Evolutionary conservation across 2,329 filamentous ascomycete genomes (phyloP), one percentile per base, ranked within the genome.

Genomic region (Tolypocladium tropicale): DNA sequence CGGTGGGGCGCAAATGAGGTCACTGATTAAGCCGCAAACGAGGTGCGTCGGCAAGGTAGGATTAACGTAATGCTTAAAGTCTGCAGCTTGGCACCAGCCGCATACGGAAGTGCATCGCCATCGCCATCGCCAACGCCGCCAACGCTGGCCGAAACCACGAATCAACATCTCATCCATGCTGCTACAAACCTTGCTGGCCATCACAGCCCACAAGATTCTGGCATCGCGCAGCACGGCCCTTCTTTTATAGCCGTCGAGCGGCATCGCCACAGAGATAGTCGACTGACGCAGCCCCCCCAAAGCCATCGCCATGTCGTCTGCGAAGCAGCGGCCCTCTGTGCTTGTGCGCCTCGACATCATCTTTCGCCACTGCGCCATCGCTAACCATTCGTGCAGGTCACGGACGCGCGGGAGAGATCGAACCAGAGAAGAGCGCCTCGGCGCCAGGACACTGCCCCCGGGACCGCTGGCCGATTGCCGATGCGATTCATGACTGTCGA

Each of bases 401-500:
- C 67, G 53, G 73, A 75, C 60, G 66, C 73, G 55, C 63, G 73
- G 56, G 69, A 74, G 54, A 64, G 73, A 34, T 61, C 65, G 6
- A 60, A 65, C 37, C 68, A 66, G 52, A 65, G 72, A 54, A 64
- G 68, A 37, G 43, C 55, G n/a, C 61, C 69, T 9, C 65, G 68
- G 41, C 70, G 71, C 6, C 69, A 69, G 34, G 69, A 69, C 32
- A 68, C 69, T 5, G 61, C 60, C 39, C 57, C 68, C 37, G 66
- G 64, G 2, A 60, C 65, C 11, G 63, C 65, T 3, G 65, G 64
- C 21, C 70, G 68, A 18, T 64, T 68, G 62, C 77, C 79, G 62
- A 92, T 84, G 76, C 88, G 83, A 64, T 89, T 89, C 70, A 90
- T 97, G 68, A 86, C 84, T 1, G 93, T 99, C 70, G 94, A 99